Conservation (phyloP, 1,284 basidiomycete species). For the Naganishia liquefaciens region DNA sequence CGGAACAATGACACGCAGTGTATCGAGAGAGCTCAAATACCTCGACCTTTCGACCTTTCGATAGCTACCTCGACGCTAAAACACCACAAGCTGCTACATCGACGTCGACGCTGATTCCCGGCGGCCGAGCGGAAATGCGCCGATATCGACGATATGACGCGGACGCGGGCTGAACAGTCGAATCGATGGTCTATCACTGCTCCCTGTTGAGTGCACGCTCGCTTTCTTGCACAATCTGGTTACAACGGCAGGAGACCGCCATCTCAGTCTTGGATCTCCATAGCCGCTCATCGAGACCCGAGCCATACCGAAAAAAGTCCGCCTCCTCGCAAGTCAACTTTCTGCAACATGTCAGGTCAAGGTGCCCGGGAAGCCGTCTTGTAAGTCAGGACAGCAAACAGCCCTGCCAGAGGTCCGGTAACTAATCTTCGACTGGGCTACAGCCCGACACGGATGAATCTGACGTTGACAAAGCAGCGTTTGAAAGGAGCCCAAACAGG, state of each 20-base stretch:
- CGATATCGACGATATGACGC: conserved; percentile 1
- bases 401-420: neutral
- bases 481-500: conserved; percentile 97
- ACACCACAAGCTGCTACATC: too few relatives aligned
- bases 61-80: too few relatives aligned
- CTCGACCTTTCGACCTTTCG: too few relatives aligned
- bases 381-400: conserved; percentile 41
- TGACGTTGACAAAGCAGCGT: conserved; percentile 89
- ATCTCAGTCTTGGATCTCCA: too few relatives aligned
- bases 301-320: too few relatives aligned
- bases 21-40: too few relatives aligned
- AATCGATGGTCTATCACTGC: neutral
- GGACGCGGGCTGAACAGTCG: neutral
- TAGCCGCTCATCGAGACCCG: too few relatives aligned
- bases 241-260: too few relatives aligned
- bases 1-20: too few relatives aligned
- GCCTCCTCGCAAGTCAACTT: neutral
- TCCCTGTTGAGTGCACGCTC: too few relatives aligned
- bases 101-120: too few relatives aligned
- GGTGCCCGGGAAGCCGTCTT: conserved; percentile 89
- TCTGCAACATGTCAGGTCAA: conserved; percentile 72
- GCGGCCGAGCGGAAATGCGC: neutral
- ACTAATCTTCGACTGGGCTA: conserved; percentile 8
- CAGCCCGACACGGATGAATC: conserved; percentile 83
- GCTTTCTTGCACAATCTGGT: too few relatives aligned